Conservation (phyloP, 176 grass and related monocot genomes). For the Chrysopogon serrulatus region DNA sequence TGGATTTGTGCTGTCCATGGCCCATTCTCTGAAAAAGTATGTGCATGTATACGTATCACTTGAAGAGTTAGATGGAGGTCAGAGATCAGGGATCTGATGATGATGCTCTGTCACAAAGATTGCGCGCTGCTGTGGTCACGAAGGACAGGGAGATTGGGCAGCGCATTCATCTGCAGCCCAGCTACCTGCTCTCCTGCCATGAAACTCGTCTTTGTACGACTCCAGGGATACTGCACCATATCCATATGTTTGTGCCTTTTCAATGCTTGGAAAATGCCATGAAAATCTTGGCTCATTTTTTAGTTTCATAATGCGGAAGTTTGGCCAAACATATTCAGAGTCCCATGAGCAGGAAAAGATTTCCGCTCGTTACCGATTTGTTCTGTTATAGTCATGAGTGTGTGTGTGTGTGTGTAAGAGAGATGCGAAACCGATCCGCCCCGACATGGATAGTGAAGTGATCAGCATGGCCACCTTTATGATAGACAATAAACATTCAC, state of each 20-base stretch:
- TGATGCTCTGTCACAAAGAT: not conserved
- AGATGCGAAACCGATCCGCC: not conserved
- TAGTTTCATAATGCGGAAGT: not conserved
- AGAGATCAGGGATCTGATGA: not conserved
- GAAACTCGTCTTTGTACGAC: not conserved
- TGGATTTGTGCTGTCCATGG: not conserved
- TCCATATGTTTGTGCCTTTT: not conserved
- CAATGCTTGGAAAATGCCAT: not conserved
- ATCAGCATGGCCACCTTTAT: constrained; percentile 10
- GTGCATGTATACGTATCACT: not conserved
- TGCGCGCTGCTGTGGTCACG: not conserved
- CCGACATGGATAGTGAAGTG: not conserved
- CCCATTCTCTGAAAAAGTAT: not conserved
- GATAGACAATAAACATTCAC: not conserved
- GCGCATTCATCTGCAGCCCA: not conserved
- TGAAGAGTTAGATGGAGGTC: not conserved
- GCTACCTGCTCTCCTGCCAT: not conserved
- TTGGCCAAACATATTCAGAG: not conserved
- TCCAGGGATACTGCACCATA: not conserved
- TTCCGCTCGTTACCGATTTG: not conserved
- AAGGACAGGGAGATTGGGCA: not conserved
- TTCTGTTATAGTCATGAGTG: not conserved
- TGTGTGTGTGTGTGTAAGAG: too few species aligned
- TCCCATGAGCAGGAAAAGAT: not conserved
- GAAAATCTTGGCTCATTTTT: too few species aligned